Evolutionary conservation across 2,329 filamentous ascomycete species (phyloP), one percentile per base, ranked within the genome.

Genomic region (Aspergillus pseudoterreus): DNA sequence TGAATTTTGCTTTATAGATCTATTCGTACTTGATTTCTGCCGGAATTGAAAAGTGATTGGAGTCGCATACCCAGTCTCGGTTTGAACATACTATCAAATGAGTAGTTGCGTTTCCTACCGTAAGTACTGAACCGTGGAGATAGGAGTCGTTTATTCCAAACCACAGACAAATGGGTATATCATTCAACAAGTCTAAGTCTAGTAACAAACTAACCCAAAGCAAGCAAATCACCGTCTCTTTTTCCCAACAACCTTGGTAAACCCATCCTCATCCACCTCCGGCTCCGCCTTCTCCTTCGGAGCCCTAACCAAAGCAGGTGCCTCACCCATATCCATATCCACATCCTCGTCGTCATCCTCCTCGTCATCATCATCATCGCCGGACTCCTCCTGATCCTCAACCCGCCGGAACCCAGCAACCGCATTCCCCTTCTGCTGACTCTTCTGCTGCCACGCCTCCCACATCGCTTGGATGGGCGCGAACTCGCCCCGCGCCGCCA

Each of bases 231-330:
- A 68, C 68, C 74, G 79, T 75, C 78, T 81, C 78, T 83, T 88
- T 75, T 84, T 88, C 63, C 82, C 79, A 50, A 84, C 81, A 58
- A 91, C 87, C 71, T 81, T 89, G 14, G 84, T 89, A 68, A 92
- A 92, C 4, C 88, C 88, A 64, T 92, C 88, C 59, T 91, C 87
- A 69, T 92, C 88, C 43, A 92, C 78, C 68, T 90, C 83, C 0
- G 88, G 87, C 65, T 82, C 79, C 14, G 77, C 70, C 72, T 84
- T 88, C 69, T 88, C 83, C 67, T 78, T 84, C 12, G 77, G 75
- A 43, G 67, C 75, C 36, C 76, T 66, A 38, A 84, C 80, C 56
- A 87, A 70, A 42, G 79, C 71, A 6, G 86, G 84, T 33, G 87
- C 87, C 54, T 90, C 87, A 38, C 75, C 81, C 85, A 89, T 88